These are phyloP conservation scores for Effrenium voratum DNA, from an alignment of 73 alveolate species.

Conservation along the genomic window DNA sequence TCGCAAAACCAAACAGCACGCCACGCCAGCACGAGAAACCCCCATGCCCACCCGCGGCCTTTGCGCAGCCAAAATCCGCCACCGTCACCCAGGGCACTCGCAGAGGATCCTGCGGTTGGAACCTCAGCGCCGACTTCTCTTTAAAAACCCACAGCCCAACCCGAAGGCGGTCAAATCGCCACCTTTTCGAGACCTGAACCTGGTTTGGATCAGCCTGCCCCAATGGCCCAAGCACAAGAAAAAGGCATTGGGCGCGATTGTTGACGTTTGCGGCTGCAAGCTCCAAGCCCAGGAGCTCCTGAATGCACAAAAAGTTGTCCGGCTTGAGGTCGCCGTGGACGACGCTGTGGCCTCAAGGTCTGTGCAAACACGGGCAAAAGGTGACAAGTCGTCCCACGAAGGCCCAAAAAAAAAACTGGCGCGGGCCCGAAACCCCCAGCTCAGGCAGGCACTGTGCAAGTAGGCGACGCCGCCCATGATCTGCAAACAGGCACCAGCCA, in stretches of 20 bases:
- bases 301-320: conserved; percentile 56
- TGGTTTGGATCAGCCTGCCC: too few relatives aligned
- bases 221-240: too few relatives aligned
- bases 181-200: too few relatives aligned
- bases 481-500: conserved; percentile 9
- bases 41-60: background rate
- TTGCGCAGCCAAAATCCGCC: conserved; percentile 75
- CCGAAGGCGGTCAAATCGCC: too few relatives aligned
- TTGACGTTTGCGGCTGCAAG: too few relatives aligned
- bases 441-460: conserved; percentile 4
- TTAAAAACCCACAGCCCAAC: too few relatives aligned
- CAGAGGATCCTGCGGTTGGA: conserved; percentile 24
- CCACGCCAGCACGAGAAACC: background rate
- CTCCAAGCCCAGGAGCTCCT: conserved; percentile 17
- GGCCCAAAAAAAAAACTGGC: background rate
- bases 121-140: too few relatives aligned
- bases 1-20: too few relatives aligned
- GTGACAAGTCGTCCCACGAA: background rate
- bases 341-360: conserved; percentile 14
- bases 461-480: conserved; percentile 39
- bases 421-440: background rate
- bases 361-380: background rate
- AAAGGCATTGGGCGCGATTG: too few relatives aligned
- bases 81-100: conserved; percentile 76
- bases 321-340: conserved; percentile 81